A percentile compares a stretch with the other conserved stretches of the same genome.
phyloP scores from a whole-genome alignment of 768 basidiomycete species.

The Mycena kentingensis region DNA sequence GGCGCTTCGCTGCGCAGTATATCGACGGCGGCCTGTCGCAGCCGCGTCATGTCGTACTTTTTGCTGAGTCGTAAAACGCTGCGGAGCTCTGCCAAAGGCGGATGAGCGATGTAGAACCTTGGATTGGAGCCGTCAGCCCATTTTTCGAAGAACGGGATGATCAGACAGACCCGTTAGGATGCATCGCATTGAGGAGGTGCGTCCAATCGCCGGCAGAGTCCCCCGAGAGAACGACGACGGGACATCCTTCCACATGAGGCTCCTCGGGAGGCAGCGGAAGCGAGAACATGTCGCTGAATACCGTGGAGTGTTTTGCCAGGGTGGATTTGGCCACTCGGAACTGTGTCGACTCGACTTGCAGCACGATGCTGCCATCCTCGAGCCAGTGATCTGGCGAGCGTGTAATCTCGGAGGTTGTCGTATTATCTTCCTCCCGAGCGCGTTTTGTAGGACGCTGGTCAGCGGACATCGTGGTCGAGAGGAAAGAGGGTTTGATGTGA shows the following conservation, averaged over 20 bases:
- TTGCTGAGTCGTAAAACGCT: background rate
- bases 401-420: background rate
- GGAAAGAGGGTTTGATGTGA: too few species aligned
- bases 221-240: slow-evolving; percentile 13
- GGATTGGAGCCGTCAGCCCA: background rate
- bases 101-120: background rate
- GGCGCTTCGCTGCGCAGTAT: background rate
- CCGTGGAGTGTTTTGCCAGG: slow-evolving; percentile 16
- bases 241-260: slow-evolving; percentile 19
- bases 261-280: slow-evolving; percentile 17
- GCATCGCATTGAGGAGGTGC: slow-evolving; percentile 4
- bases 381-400: slow-evolving; percentile 11
- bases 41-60: background rate
- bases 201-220: slow-evolving; percentile 25
- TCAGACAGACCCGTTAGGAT: background rate
- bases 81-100: background rate
- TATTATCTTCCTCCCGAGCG: background rate
- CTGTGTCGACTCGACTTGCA: slow-evolving; percentile 8
- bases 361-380: slow-evolving; percentile 11
- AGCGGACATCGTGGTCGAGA: too few species aligned
- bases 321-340: slow-evolving; percentile 2
- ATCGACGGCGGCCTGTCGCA: background rate
- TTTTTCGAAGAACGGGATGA: background rate
- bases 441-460: too few species aligned
- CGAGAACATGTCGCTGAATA: slow-evolving; percentile 24